Percentiles rank a stretch among this genome's conserved stretches.
Conservation (phyloP, 164 flowering plant genomes). For the Nelumbo lutea region DNA sequence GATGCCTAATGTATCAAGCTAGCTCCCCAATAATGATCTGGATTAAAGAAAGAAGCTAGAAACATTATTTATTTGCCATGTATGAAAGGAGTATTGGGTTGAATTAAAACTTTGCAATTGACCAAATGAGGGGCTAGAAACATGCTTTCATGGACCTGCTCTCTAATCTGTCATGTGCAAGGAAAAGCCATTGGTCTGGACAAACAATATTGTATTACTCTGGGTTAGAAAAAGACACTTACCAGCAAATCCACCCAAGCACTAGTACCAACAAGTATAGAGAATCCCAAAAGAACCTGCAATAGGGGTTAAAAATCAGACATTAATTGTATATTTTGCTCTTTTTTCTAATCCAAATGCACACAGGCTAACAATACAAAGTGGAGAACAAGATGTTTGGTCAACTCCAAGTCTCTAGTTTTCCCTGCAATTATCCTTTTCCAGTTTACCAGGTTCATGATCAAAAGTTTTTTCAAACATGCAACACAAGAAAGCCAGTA, state of each 20-base stretch:
- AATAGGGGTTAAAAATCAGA: slow-evolving; percentile 1
- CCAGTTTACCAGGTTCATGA: neutral
- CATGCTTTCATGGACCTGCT: no score
- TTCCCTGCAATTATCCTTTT: no score
- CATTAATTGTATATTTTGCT: neutral
- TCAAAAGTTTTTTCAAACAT: neutral
- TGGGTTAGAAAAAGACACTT: slow-evolving; percentile 7
- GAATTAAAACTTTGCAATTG: no score
- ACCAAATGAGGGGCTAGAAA: no score
- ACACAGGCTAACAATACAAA: slow-evolving; percentile 2
- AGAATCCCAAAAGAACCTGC: slow-evolving; percentile 96
- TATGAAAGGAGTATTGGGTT: no score
- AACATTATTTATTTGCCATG: no score
- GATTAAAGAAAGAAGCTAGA: no score
- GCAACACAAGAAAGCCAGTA: neutral
- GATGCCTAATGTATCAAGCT: no score
- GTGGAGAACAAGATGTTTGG: neutral
- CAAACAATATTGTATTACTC: neutral
- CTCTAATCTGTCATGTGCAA: no score
- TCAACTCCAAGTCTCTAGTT: neutral
- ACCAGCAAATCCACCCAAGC: slow-evolving; percentile 99
- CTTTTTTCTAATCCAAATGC: neutral
- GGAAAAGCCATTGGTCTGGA: no score
- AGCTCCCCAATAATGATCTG: no score
- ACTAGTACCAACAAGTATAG: slow-evolving; percentile 92